phyloP scores from a whole-genome alignment of 2,329 filamentous ascomycete species.

The Fusarium mexicanum region DNA sequence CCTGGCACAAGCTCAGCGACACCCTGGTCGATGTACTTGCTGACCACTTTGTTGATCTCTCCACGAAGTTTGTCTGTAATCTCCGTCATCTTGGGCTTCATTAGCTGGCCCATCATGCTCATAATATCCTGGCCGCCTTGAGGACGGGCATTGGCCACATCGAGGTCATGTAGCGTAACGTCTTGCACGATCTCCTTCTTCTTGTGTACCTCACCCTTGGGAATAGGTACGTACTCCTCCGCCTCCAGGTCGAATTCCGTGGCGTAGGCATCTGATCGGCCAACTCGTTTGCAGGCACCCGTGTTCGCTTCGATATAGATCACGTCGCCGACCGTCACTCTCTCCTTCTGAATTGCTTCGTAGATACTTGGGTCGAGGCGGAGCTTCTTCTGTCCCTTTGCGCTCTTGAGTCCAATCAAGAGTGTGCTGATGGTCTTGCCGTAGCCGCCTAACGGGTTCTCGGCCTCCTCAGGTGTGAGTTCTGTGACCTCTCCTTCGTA shows the following conservation, averaged over 20 bases:
- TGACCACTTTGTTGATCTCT: slow-evolving; percentile 99
- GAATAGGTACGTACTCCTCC: slow-evolving; percentile 98
- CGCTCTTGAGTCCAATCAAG: slow-evolving; percentile 92
- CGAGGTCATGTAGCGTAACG: slow-evolving; percentile 94
- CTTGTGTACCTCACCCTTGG: slow-evolving; percentile 99
- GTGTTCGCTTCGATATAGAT: slow-evolving; percentile 99
- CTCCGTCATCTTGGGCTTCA: slow-evolving; percentile 99
- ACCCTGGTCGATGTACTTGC: slow-evolving; percentile 98
- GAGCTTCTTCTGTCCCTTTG: slow-evolving; percentile 97
- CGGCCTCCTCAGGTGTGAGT: slow-evolving; percentile 95
- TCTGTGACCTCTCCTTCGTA: slow-evolving; percentile 99
- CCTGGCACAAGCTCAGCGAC: slow-evolving; percentile 98
- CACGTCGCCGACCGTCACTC: slow-evolving; percentile 94
- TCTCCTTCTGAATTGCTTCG: slow-evolving; percentile 98
- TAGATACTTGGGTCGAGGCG: slow-evolving; percentile 97
- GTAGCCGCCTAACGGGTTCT: slow-evolving; percentile 96
- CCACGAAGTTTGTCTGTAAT: slow-evolving; percentile 96
- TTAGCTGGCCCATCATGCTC: slow-evolving; percentile 99
- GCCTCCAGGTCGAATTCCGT: slow-evolving; percentile 99
- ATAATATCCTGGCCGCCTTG: slow-evolving; percentile 99
- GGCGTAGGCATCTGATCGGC: slow-evolving; percentile 94
- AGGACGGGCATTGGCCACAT: slow-evolving; percentile 93
- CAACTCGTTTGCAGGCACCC: slow-evolving; percentile 95
- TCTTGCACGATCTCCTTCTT: slow-evolving; percentile 99
- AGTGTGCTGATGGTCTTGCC: slow-evolving; percentile 97